These are phyloP conservation scores for Parachaetomium inaequale DNA, from an alignment of 495 filamentous ascomycete genomes.

Conservation along the genomic window DNA sequence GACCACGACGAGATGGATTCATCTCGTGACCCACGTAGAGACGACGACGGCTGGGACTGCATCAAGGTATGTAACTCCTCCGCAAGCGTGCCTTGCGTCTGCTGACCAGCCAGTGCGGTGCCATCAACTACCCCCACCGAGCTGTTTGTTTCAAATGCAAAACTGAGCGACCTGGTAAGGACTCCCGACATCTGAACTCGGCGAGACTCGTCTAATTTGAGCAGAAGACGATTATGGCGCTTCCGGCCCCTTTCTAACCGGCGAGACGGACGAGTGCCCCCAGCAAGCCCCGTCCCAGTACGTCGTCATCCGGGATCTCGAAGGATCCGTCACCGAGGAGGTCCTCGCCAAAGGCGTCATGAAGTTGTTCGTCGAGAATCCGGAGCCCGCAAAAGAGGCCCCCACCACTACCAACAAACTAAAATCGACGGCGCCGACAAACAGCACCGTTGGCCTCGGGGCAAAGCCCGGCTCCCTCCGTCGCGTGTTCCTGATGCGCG, in stretches of 20 bases:
- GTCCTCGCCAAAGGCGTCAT: constrained; percentile 73
- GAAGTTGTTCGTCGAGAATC: constrained; percentile 61
- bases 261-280: constrained; percentile 76
- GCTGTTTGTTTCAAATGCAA: constrained; percentile 72
- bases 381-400: constrained; percentile 38
- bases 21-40: constrained; percentile 42
- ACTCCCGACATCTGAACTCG: neutral
- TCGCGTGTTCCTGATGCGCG: constrained; percentile 75
- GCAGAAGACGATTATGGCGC: constrained; percentile 24
- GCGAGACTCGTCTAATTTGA: constrained; percentile 2
- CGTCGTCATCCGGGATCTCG: constrained; percentile 72
- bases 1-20: constrained; percentile 57
- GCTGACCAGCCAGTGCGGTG: constrained; percentile 55
- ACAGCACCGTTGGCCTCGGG: constrained; percentile 63
- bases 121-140: constrained; percentile 68
- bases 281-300: constrained; percentile 76
- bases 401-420: constrained; percentile 47
- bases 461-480: constrained; percentile 72
- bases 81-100: neutral
- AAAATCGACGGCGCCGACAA: constrained; percentile 72
- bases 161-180: constrained; percentile 64
- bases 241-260: constrained; percentile 48
- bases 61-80: constrained; percentile 48
- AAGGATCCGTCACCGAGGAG: constrained; percentile 69
- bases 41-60: constrained; percentile 75